Base-by-base conservation (phyloP, 441 rosid genomes). In the Jatropha multifida region DNA sequence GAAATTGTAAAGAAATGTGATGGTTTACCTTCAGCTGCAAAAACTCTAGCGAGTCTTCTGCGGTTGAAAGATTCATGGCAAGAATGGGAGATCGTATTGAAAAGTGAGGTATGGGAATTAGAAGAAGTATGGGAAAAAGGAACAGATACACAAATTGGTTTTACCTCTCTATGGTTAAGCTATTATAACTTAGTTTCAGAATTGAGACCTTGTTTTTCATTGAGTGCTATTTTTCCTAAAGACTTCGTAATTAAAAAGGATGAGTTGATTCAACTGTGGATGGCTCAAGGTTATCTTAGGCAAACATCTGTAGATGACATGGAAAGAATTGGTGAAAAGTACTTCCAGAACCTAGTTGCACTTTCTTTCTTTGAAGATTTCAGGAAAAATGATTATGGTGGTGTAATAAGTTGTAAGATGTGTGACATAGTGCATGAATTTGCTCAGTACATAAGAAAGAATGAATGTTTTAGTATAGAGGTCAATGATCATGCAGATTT, bases 231-330 rank as follows among this genome's bases (percentile, higher is more conserved):
- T 17, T 75, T 75, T 32, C 73, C 73, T 2, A 58, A 75, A 27
- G 72, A 48, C 23, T 38, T 44, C 18, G 42, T 0, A 46, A 58
- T 75, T 4, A 0, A 15, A 2, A 76, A 18, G 2, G 18, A 5
- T 8, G 10, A 15, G 3, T 60, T 76, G 62, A 51, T 76, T 42
- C 11, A 68, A n/a, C 20, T 59, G 15, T 75, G 73, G 78, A 75
- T 75, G 78, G 78, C 73, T 58, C 68, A 69, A 3, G 73, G 73
- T n/a, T 69, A 59, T 52, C 62, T 76, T 23, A 20, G 52, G 68
- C 20, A 59, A 48, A 13, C 37, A 14, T 3, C 12, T 2, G 4
- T 1, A 27, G n/a, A 49, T 7, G 54, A 61, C 15, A 67, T 75
- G 68, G 69, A 61, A 60, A 42, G 11, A 14, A 40, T 17, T 38